Evolutionary conservation across 306 rosid genomes (phyloP), one percentile per base, ranked within the genome.

Genomic region (Rosa lucieae): DNA sequence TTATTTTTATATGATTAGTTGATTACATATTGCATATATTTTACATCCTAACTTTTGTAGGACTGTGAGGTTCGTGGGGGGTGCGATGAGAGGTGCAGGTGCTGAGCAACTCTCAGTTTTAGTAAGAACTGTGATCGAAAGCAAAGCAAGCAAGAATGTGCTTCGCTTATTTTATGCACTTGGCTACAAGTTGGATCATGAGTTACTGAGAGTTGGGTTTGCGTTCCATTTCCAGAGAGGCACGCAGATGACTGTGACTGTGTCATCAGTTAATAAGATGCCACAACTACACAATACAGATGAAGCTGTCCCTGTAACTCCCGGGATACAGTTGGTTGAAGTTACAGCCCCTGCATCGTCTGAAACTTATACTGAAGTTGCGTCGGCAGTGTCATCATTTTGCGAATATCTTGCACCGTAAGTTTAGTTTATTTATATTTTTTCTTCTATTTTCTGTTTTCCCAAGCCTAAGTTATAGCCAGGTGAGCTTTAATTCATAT

Each of bases 371-470:
- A 47, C 89, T 37, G 98, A 92, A 80, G 91, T 91, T 83, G 97
- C 80, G 35, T 73, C 92, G 5, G 92, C 94, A 18, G 66, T 95
- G 80, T 87, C 97, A 43, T 91, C 93, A 76, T 95, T 95, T 71
- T 93, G 98, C 15, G 99, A 95, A 90, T 87, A 92, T 89, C 98
- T 95, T 88, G 98, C 99, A 59, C 98, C 99, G 98, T 95, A 86
- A 90, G 98, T 17, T 63, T 79, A 71, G 53, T 12, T 74, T 35
- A 23, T 39, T 29, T 79, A 40, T 6, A 67, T 46, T 68, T 12
- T 68, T 51, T 72, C 76, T 44, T 73, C 44, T 49, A 37, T 32
- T 35, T 13, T 35, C 1, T 2, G 23, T 3, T 61, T 1, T 0
- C 39, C 62, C 21, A 8, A 2, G 61, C 61, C 10, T 2, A 56